Evolutionary conservation across 1,284 basidiomycete species (phyloP).

Genomic region (Jaminaea rosea): DNA sequence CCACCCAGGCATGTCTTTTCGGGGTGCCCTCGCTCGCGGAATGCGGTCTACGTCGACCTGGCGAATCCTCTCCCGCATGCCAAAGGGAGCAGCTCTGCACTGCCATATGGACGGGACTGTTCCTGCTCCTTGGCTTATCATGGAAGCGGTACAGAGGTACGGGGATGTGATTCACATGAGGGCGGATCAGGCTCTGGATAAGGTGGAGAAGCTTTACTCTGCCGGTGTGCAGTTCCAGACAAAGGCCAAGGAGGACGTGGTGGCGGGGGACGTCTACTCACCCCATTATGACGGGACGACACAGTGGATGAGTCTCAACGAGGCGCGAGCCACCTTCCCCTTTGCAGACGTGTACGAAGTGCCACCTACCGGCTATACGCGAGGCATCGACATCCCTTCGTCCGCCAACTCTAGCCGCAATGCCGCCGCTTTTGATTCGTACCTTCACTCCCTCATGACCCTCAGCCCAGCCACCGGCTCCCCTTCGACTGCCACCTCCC

Average conservation of each 20-base stretch:
- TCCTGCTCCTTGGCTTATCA: slow-evolving; percentile 22
- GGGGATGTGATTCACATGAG: slow-evolving; percentile 21
- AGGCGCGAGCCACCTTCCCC: slow-evolving; percentile 16
- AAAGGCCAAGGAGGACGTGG: slow-evolving; percentile 1
- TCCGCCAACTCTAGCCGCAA: not conserved
- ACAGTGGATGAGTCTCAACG: slow-evolving; percentile 24
- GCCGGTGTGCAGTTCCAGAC: slow-evolving; percentile 15
- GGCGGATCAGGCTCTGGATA: slow-evolving; percentile 13
- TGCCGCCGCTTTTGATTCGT: slow-evolving; percentile 20
- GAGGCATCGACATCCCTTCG: not conserved
- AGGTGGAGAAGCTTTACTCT: slow-evolving; percentile 12
- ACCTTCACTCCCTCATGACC: slow-evolving; percentile 27
- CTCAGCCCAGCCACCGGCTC: slow-evolving; percentile 17
- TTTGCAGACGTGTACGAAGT: slow-evolving; percentile 16
- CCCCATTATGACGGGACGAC: slow-evolving; percentile 14
- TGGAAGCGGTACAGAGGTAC: slow-evolving; percentile 6
- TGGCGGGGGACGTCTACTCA: slow-evolving; percentile 11
- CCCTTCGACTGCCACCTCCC: slow-evolving; percentile 15
- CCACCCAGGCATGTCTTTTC: not conserved
- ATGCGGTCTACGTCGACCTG: not conserved
- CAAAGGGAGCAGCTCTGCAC: slow-evolving; percentile 29
- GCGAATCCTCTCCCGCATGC: slow-evolving; percentile 13
- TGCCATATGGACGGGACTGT: slow-evolving; percentile 39
- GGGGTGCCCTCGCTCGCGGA: not conserved
- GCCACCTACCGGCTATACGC: not conserved